Evolutionary conservation across 1,139 yeast species (phyloP).

Genomic region (Pichia sp.): DNA sequence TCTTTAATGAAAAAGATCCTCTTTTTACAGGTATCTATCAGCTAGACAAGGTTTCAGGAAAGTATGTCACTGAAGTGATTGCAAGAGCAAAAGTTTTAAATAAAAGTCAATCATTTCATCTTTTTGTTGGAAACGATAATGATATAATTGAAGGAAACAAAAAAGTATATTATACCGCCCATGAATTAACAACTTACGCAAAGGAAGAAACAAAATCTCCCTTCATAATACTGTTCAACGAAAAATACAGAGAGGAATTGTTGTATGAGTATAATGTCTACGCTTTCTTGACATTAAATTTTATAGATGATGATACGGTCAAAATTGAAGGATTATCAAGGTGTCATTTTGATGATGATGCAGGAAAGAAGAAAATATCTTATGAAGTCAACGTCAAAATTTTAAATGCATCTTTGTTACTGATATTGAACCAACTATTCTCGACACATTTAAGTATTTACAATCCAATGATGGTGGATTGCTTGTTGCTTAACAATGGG

Average conservation of each 20-base stretch:
- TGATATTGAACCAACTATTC: constrained; percentile 13
- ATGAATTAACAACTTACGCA: constrained; percentile 51
- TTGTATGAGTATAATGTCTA: constrained; percentile 33
- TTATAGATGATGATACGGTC: constrained; percentile 21
- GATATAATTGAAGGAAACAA: constrained; percentile 17
- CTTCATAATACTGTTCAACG: constrained; percentile 58
- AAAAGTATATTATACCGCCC: constrained; percentile 69
- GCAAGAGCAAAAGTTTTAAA: constrained; percentile 73
- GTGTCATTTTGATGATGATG: constrained; percentile 3
- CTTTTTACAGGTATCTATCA: constrained; percentile 18
- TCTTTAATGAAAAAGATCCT: constrained; percentile 18
- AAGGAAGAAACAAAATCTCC: constrained; percentile 55
- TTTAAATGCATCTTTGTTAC: constrained; percentile 12
- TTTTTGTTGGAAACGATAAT: constrained; percentile 34
- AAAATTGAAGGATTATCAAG: constrained; percentile 17
- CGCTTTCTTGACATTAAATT: constrained; percentile 39
- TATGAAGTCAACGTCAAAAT: constrained; percentile 6
- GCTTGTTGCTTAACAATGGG: constrained; percentile 14
- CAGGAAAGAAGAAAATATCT: constrained; percentile 1
- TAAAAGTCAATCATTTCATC: constrained; percentile 79
- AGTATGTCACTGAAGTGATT: constrained; percentile 51
- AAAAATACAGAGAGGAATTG: constrained; percentile 27
- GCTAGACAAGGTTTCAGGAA: constrained; percentile 19
- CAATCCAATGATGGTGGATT: constrained; percentile 12
- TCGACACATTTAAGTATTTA: constrained; percentile 12